Base-by-base conservation (phyloP, 208 protist species). In the Trypanosoma scelopori region DNA sequence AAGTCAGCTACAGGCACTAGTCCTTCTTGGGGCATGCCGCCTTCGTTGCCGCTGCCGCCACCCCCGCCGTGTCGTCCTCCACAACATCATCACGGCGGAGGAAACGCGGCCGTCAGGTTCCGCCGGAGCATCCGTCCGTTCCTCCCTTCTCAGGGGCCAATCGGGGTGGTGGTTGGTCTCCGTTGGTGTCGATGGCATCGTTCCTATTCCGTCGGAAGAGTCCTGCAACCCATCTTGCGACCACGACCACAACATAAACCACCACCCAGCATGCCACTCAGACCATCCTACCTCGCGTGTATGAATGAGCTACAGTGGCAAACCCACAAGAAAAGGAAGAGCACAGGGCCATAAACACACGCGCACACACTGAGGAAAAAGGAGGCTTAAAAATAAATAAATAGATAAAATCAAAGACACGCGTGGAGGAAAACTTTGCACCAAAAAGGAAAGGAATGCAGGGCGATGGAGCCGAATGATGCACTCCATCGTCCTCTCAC, bases 251-350 rank as follows among this genome's bases (percentile, higher is more conserved):
- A 15, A 74, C 60, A 57, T 88, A 82, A 42, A 85, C 78, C 55
- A 85, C 76, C 52, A 88, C 43, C 79, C 82, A 88, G 53, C 82
- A 88, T 22, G 64, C 49, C 63, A 82, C 65, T 78, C 75, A 85
- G 43, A 79, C 71, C 76, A 79, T 85, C 49, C 46, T 63, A 16
- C 9, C 22, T 37, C 5, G 25, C 22, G 32, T 62, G 12, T n/a
- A n/a, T n/a, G n/a, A n/a, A n/a, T 9, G 32, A 37, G 9, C 32
- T 37, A 9, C 32, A n/a, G n/a, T n/a, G n/a, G n/a, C n/a, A n/a
- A 30, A 22, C 25, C 59, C 45, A 22, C 37, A 53, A 46, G 25
- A 30, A 16, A 28, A 46, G 0, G 59, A 66, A 28, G 27, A 56
- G 39, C 48, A 15, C 18, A 18, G 37, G 41, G 58, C 16, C 37